These are phyloP conservation scores for Xenoacremonium recifei DNA, from an alignment of 2,329 filamentous ascomycete genomes.

Conservation along the genomic window DNA sequence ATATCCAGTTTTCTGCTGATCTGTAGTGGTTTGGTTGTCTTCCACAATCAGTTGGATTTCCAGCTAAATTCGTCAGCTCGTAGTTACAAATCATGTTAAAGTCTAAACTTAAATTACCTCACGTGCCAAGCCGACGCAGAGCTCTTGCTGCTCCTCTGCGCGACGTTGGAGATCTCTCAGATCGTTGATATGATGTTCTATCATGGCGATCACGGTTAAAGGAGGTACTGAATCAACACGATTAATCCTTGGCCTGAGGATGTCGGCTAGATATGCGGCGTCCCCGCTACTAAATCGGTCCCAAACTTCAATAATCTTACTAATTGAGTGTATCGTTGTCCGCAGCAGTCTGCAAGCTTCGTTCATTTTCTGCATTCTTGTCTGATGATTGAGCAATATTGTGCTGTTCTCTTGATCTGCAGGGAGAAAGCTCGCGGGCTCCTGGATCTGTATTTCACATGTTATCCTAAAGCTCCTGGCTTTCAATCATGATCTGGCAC, in stretches of 20 bases:
- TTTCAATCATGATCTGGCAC: neutral
- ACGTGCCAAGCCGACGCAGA: slow-evolving; percentile 1
- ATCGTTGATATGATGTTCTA: slow-evolving; percentile 3
- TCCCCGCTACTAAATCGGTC: slow-evolving; percentile 3
- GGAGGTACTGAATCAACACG: neutral
- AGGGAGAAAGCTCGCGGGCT: neutral
- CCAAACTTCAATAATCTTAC: slow-evolving; percentile 2
- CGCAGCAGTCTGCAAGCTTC: slow-evolving; percentile 2
- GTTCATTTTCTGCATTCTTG: slow-evolving; percentile 2
- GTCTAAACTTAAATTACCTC: neutral
- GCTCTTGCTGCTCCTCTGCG: slow-evolving; percentile 3
- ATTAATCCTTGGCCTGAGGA: neutral
- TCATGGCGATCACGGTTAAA: neutral
- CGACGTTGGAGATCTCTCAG: slow-evolving; percentile 1
- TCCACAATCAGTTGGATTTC: slow-evolving; percentile 5
- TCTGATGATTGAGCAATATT: slow-evolving; percentile 1
- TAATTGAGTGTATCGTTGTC: slow-evolving; percentile 2
- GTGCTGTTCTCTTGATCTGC: neutral
- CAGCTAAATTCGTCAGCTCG: slow-evolving; percentile 1
- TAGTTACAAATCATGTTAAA: neutral
- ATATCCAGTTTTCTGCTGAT: slow-evolving; percentile 2
- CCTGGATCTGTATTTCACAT: neutral
- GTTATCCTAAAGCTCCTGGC: neutral
- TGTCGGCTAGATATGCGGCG: slow-evolving; percentile 2
- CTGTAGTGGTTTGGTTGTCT: neutral